These are phyloP conservation scores for Colletotrichum sp. DNA, from an alignment of 2,329 filamentous ascomycete genomes.

Conservation along the genomic window DNA sequence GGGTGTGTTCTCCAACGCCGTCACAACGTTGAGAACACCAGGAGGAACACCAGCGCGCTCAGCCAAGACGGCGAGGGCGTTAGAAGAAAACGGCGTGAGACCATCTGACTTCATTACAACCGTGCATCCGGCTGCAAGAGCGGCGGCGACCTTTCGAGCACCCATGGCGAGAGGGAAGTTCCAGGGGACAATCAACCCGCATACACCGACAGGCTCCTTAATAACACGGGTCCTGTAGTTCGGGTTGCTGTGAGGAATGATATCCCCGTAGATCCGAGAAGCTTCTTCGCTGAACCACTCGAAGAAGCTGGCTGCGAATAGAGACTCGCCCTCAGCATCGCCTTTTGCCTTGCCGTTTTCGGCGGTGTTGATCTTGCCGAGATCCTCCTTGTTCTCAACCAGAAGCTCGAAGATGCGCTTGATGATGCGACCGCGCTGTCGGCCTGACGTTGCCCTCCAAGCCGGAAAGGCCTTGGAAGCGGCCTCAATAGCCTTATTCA, in stretches of 20 bases:
- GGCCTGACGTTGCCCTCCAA: constrained; percentile 61
- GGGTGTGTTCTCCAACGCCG: constrained; percentile 78
- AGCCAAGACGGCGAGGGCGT: constrained; percentile 86
- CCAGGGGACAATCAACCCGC: constrained; percentile 83
- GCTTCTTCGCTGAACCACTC: constrained; percentile 86
- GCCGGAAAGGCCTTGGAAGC: constrained; percentile 65
- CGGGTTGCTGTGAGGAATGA: constrained; percentile 71
- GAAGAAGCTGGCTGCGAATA: constrained; percentile 77
- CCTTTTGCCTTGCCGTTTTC: constrained; percentile 74
- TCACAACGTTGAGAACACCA: constrained; percentile 90
- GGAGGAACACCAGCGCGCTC: constrained; percentile 87
- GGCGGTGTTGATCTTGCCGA: constrained; percentile 70
- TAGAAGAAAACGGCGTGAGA: constrained; percentile 90
- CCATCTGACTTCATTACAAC: constrained; percentile 90
- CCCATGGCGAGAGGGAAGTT: constrained; percentile 86
- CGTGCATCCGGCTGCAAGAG: constrained; percentile 94
- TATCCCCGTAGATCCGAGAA: constrained; percentile 74
- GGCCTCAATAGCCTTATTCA: constrained; percentile 70
- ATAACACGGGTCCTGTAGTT: constrained; percentile 70
- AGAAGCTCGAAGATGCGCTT: constrained; percentile 68
- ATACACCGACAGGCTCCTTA: constrained; percentile 86
- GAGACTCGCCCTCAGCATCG: constrained; percentile 74
- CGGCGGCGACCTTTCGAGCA: constrained; percentile 72
- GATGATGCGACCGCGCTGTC: constrained; percentile 62
- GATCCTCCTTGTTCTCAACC: constrained; percentile 66